Evolutionary conservation across 495 filamentous ascomycete genomes (phyloP).

Genomic region (Aspergillus sclerotiicarbonarius): DNA sequence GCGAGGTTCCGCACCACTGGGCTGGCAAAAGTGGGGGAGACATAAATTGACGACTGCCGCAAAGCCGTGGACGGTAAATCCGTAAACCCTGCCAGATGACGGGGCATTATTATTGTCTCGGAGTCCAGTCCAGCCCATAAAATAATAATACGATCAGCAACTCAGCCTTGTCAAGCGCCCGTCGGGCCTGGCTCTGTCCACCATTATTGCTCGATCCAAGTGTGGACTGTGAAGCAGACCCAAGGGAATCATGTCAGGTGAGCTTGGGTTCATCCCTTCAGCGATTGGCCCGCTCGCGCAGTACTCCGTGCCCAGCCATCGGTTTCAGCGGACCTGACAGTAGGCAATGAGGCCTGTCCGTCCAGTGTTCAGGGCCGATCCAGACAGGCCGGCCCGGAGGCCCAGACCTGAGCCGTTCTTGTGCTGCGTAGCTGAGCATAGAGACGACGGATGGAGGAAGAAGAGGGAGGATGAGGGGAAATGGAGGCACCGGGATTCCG

Average conservation of each 20-base stretch:
- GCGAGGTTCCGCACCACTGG: not conserved
- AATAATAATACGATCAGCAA: not conserved
- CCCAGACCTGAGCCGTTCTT: not conserved
- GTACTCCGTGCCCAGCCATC: not conserved
- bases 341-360: not conserved
- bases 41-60: not conserved
- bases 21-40: not conserved
- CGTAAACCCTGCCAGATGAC: not conserved
- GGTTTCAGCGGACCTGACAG: not conserved
- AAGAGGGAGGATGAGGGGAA: not conserved
- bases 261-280: not conserved
- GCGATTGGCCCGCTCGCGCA: not conserved
- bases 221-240: not conserved
- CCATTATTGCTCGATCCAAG: not conserved
- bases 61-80: not conserved
- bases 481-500: not conserved
- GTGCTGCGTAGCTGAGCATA: not conserved
- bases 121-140: not conserved
- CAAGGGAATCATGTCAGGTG: not conserved
- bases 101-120: not conserved
- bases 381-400: not conserved
- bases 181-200: not conserved
- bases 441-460: not conserved
- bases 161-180: not conserved
- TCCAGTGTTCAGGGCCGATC: not conserved